Conservation (phyloP, 176 grass and related monocot species). For the Stipa capillata region DNA sequence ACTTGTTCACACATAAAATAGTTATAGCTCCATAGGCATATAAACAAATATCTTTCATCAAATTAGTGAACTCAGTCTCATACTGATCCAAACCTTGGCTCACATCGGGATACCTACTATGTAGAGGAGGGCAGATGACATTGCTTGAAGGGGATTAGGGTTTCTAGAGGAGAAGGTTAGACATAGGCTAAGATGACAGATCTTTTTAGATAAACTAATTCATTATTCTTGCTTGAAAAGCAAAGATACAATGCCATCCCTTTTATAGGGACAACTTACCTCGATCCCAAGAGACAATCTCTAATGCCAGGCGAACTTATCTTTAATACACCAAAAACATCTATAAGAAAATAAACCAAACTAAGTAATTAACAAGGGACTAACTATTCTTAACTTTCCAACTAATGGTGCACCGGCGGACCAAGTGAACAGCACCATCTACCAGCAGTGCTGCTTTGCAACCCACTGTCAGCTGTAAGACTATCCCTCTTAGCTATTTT, state of each 20-base stretch:
- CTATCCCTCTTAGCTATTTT: not conserved
- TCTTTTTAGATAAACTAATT: not conserved
- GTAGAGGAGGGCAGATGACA: not conserved
- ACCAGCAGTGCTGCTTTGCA: not conserved
- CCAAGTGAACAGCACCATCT: not conserved
- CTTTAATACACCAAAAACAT: not conserved
- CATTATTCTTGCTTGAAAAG: constrained; percentile 3
- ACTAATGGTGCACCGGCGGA: not conserved
- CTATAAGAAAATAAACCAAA: not conserved
- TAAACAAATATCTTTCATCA: not conserved
- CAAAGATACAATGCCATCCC: not conserved
- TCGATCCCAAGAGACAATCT: not conserved
- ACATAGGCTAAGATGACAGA: not conserved
- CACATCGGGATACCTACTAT: not conserved
- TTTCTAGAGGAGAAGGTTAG: not conserved
- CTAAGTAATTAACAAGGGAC: not conserved
- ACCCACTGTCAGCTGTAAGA: not conserved
- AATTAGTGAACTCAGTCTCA: not conserved
- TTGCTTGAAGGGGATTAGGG: not conserved
- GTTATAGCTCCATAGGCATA: not conserved
- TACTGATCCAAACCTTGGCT: not conserved
- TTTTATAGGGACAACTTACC: not conserved
- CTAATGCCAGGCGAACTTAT: not conserved
- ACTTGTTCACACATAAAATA: not conserved
- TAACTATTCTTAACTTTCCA: not conserved